These are phyloP conservation scores for Dryas integrifolia DNA, from an alignment of 331 rosid species.

Conservation along the genomic window DNA sequence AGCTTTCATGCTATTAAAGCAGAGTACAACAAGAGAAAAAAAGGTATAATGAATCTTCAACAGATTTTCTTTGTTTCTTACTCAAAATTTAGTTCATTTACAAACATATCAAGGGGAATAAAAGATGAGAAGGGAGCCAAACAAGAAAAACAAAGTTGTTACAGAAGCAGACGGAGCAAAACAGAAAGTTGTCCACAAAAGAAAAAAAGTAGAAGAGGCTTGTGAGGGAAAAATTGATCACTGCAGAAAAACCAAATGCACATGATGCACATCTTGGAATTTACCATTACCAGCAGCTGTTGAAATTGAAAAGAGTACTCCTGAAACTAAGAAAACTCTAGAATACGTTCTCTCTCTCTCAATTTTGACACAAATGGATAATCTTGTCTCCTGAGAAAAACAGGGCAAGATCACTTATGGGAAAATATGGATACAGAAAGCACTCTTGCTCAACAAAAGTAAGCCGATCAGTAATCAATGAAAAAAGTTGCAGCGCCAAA, in stretches of 20 bases:
- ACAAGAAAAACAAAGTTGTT: background rate
- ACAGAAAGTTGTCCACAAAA: constrained; percentile 9
- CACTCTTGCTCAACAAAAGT: constrained; percentile 19
- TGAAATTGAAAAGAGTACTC: constrained; percentile 15
- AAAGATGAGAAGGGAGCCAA: background rate
- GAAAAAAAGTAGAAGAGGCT: constrained; percentile 11
- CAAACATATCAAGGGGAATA: background rate
- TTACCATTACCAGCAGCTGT: constrained; percentile 7
- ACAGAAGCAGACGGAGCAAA: constrained; percentile 14
- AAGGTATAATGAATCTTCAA: background rate
- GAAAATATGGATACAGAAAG: background rate
- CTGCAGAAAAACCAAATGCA: constrained; percentile 22
- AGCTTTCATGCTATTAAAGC: background rate
- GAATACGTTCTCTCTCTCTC: background rate
- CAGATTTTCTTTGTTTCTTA: background rate
- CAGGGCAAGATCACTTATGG: background rate
- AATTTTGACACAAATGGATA: background rate
- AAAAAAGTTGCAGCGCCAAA: constrained; percentile 26
- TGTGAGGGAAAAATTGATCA: constrained; percentile 4
- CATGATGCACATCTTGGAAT: constrained; percentile 18
- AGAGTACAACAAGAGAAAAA: background rate
- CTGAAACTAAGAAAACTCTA: constrained; percentile 2
- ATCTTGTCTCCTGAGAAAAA: background rate
- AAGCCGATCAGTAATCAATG: constrained; percentile 12
- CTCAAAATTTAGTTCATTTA: background rate